Conservation (phyloP, 106 monocot genomes). For the Dendrobium officinale region DNA sequence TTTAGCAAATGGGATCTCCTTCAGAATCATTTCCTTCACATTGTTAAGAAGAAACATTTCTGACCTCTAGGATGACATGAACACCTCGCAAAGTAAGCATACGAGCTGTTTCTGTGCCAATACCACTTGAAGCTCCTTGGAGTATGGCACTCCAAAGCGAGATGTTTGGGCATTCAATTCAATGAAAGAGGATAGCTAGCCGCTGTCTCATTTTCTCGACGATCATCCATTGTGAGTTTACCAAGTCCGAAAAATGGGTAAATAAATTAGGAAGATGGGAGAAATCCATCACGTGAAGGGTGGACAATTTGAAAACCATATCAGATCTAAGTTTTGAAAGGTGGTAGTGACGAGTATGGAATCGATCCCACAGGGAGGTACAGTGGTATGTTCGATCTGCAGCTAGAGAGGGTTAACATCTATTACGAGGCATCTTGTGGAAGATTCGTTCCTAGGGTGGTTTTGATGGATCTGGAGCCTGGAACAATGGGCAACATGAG, state of each 20-base stretch:
- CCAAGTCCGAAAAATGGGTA: not conserved
- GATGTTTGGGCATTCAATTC: too few species aligned
- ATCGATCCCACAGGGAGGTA: constrained; percentile 18
- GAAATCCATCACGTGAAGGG: constrained; percentile 23
- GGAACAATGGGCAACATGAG: constrained; percentile 19
- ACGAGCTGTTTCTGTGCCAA: too few species aligned
- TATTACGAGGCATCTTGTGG: constrained; percentile 18
- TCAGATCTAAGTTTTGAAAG: constrained; percentile 21
- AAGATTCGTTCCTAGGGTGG: constrained; percentile 19
- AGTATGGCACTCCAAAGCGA: too few species aligned
- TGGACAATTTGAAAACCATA: constrained; percentile 20
- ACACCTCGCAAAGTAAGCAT: too few species aligned
- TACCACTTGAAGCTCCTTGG: too few species aligned
- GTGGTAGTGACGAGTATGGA: constrained; percentile 21
- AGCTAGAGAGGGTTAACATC: constrained; percentile 21
- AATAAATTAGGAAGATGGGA: constrained; percentile 10
- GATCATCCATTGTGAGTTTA: not conserved
- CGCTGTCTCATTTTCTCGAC: not conserved
- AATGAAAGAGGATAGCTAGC: not conserved
- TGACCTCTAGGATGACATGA: too few species aligned
- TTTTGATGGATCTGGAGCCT: constrained; percentile 23
- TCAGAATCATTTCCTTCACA: too few species aligned
- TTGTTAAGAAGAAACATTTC: too few species aligned
- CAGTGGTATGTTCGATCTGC: constrained; percentile 1
- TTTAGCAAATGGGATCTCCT: too few species aligned